Evolutionary conservation across 108 stramenopile species (phyloP).

Genomic region (Skeletonema grethae): DNA sequence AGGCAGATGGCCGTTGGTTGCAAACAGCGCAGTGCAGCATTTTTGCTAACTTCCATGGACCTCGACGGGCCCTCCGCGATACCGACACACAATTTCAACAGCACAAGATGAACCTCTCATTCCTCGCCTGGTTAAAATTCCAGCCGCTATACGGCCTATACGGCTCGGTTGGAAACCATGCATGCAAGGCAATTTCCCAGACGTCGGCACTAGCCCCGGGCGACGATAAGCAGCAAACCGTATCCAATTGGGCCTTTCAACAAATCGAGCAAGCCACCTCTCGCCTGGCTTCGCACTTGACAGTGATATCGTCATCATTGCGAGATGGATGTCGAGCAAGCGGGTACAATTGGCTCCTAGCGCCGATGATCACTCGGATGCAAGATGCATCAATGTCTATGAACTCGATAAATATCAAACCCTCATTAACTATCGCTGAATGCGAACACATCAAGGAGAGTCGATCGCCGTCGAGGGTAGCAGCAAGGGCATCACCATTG

Average conservation of each 20-base stretch:
- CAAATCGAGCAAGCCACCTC: conserved; percentile 6
- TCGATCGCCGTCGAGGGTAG: background rate
- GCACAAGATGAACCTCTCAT: conserved; percentile 17
- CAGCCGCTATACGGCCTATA: conserved; percentile 17
- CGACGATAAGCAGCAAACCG: conserved; percentile 9
- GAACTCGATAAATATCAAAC: background rate
- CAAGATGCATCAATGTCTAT: conserved; percentile 5
- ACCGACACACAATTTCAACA: background rate
- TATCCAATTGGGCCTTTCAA: conserved; percentile 31
- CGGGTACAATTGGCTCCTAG: conserved; percentile 18
- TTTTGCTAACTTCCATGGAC: background rate
- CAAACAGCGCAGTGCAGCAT: background rate
- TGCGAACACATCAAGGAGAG: conserved; percentile 9
- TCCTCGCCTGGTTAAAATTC: conserved; percentile 18
- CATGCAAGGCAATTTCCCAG: conserved; percentile 17
- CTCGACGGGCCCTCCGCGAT: background rate
- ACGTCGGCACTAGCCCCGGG: conserved; percentile 5
- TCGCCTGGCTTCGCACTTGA: conserved; percentile 10
- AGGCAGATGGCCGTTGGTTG: background rate
- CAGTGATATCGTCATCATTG: conserved; percentile 6
- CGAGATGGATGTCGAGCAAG: background rate
- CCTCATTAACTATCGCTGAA: background rate
- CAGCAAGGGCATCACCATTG: background rate
- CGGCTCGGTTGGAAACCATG: conserved; percentile 7
- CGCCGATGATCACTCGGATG: conserved; percentile 27